These are phyloP conservation scores for Colletotrichum incanum DNA, from an alignment of 2,329 filamentous ascomycete species.

Conservation along the genomic window DNA sequence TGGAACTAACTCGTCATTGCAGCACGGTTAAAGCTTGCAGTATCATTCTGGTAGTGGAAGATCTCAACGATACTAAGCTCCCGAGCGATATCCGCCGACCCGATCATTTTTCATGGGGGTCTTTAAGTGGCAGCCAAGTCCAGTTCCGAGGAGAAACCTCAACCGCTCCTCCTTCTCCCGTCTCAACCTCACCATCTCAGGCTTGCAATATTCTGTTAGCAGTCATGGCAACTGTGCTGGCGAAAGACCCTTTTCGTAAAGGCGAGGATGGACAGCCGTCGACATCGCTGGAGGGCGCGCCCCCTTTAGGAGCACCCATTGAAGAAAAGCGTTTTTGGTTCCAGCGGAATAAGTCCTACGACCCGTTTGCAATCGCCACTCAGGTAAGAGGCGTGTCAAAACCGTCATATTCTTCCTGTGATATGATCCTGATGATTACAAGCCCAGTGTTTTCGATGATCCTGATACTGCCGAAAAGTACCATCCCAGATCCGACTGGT, in stretches of 20 bases:
- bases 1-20: constrained; percentile 35
- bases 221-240: constrained; percentile 42
- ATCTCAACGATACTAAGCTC: background rate
- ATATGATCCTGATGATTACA: background rate
- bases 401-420: too few relatives aligned
- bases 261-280: constrained; percentile 24
- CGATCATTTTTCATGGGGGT: background rate
- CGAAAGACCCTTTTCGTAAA: constrained; percentile 24
- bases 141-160: constrained; percentile 16
- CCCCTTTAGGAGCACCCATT: constrained; percentile 47
- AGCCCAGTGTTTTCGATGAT: constrained; percentile 58
- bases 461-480: constrained; percentile 54
- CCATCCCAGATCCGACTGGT: constrained; percentile 50
- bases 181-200: background rate
- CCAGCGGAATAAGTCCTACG: constrained; percentile 48
- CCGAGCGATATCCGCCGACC: constrained; percentile 26
- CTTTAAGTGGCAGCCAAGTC: background rate
- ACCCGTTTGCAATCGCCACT: constrained; percentile 55
- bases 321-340: constrained; percentile 54
- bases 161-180: background rate
- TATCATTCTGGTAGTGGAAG: background rate
- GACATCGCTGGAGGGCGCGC: constrained; percentile 44
- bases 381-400: constrained; percentile 31
- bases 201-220: background rate
- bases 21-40: background rate